A percentile compares a stretch with the other conserved stretches of the same genome.
Evolutionary conservation across 495 filamentous ascomycete species (phyloP).

Genomic region (Darksidea phi): DNA sequence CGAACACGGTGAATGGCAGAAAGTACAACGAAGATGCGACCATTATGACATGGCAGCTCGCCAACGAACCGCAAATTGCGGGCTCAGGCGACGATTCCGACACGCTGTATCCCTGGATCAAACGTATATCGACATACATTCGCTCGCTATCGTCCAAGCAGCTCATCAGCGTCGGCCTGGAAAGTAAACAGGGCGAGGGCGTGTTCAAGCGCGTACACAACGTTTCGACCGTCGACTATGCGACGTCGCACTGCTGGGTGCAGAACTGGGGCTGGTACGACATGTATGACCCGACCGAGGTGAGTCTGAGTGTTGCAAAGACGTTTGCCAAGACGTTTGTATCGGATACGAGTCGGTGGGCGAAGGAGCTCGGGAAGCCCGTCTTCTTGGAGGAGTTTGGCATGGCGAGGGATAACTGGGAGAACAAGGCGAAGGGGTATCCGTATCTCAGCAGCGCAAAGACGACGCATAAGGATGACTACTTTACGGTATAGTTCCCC

Average conservation of each 20-base stretch:
- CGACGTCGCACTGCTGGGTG: constrained; percentile 38
- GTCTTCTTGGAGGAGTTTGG: constrained; percentile 37
- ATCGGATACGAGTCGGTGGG: constrained; percentile 31
- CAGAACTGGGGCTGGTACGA: constrained; percentile 39
- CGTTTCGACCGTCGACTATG: constrained; percentile 32
- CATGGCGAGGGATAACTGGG: constrained; percentile 39
- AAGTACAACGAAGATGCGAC: constrained; percentile 37
- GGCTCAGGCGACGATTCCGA: constrained; percentile 21
- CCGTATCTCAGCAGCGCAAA: constrained; percentile 30
- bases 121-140: constrained; percentile 34
- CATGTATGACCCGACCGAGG: constrained; percentile 29
- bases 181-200: constrained; percentile 37
- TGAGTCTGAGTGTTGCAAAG: constrained; percentile 26
- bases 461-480: constrained; percentile 36
- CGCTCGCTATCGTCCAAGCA: constrained; percentile 30
- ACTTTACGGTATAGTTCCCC: constrained; percentile 24
- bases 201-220: constrained; percentile 37
- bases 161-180: constrained; percentile 34
- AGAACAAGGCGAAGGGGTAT: constrained; percentile 33
- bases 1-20: constrained; percentile 36
- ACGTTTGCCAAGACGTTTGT: constrained; percentile 33
- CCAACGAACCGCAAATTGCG: constrained; percentile 38
- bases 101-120: constrained; percentile 32
- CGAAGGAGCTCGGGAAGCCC: constrained; percentile 34
- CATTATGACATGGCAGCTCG: constrained; percentile 40